phyloP scores from a whole-genome alignment of 495 filamentous ascomycete genomes.

The Glonium stellatum region DNA sequence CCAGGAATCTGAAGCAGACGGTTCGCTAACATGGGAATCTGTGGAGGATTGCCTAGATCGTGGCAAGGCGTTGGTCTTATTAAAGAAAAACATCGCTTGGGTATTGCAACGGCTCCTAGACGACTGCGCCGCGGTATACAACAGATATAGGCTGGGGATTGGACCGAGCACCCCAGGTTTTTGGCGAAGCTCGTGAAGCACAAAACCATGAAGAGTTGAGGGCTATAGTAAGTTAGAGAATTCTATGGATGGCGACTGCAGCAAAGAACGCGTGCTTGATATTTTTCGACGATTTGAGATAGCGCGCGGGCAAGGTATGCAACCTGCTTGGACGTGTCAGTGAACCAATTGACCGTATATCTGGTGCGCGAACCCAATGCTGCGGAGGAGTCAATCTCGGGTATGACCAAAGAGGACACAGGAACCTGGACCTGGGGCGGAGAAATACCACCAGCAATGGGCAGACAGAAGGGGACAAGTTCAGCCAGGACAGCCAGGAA shows the following conservation, averaged over 20 bases:
- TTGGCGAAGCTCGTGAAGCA: slow-evolving; percentile 11
- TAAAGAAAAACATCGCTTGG: slow-evolving; percentile 25
- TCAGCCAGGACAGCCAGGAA: slow-evolving; percentile 6
- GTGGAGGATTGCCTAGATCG: slow-evolving; percentile 22
- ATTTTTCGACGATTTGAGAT: slow-evolving; percentile 10
- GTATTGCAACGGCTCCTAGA: slow-evolving; percentile 7
- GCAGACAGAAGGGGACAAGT: slow-evolving; percentile 8
- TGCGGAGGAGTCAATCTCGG: slow-evolving; percentile 8
- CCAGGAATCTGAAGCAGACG: slow-evolving; percentile 18
- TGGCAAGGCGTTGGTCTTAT: slow-evolving; percentile 23
- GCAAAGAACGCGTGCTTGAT: slow-evolving; percentile 20
- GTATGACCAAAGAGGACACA: slow-evolving; percentile 5
- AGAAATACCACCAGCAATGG: slow-evolving; percentile 15
- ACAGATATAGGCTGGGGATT: slow-evolving; percentile 18
- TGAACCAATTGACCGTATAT: slow-evolving; percentile 19
- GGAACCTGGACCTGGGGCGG: slow-evolving; percentile 13
- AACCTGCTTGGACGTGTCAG: slow-evolving; percentile 18
- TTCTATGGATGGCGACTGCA: neutral
- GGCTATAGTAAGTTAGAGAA: slow-evolving; percentile 15
- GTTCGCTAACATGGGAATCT: slow-evolving; percentile 21
- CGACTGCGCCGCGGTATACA: slow-evolving; percentile 2
- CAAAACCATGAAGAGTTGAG: slow-evolving; percentile 24
- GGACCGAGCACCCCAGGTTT: slow-evolving; percentile 20
- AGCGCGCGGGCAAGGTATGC: slow-evolving; percentile 6
- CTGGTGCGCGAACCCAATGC: slow-evolving; percentile 5